Percentiles rank a stretch among this genome's conserved stretches.
Conservation (phyloP, 129 eudicot species). For the Sambucus nigra region DNA sequence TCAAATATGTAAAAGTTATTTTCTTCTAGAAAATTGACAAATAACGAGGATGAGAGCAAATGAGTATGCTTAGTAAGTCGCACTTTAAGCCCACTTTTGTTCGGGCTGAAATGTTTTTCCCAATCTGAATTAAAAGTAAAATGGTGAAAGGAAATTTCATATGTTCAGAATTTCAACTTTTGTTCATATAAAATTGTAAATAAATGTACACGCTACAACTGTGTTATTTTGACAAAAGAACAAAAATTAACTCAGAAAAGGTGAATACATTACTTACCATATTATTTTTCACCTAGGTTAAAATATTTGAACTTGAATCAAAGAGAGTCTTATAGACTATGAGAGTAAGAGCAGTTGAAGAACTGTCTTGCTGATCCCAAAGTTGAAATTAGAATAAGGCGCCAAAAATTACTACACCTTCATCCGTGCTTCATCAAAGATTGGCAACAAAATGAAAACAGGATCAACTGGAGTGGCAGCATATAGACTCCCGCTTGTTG, state of each 20-base stretch:
- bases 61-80: background rate
- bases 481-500: constrained; percentile 78
- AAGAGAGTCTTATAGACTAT: too few relatives aligned
- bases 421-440: constrained; percentile 86
- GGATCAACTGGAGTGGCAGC: constrained; percentile 90
- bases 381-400: background rate
- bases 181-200: too few relatives aligned
- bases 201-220: too few relatives aligned
- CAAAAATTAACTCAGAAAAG: too few relatives aligned
- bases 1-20: background rate
- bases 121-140: too few relatives aligned
- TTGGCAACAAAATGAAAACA: constrained; percentile 70
- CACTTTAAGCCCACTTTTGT: background rate
- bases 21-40: too few relatives aligned
- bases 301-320: too few relatives aligned
- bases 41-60: background rate
- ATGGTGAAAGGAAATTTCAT: too few relatives aligned
- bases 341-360: background rate
- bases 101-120: too few relatives aligned
- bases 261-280: too few relatives aligned
- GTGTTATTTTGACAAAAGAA: too few relatives aligned
- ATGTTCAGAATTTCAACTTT: too few relatives aligned
- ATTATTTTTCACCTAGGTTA: background rate
- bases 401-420: constrained; percentile 38
- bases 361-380: background rate